Base-by-base conservation (phyloP, 208 protist genomes). In the Leishmania tropica region DNA sequence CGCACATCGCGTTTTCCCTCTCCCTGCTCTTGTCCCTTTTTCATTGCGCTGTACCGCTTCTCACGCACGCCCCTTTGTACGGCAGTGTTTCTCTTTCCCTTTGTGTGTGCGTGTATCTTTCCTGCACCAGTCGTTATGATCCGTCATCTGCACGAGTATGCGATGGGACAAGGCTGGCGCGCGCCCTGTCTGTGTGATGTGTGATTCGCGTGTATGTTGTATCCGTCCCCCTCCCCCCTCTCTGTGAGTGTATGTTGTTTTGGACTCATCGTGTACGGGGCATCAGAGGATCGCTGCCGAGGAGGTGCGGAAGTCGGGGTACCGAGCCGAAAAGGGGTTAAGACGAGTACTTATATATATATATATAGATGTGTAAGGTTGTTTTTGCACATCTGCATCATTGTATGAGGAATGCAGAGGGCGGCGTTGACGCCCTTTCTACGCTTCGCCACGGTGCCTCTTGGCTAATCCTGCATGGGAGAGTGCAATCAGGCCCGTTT, bases 11-110 rank as follows among this genome's bases (percentile, higher is more conserved):
- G 1, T 31, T 80, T 62, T 21, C 67, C 35, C 45, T 62, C 65
- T 71, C 80, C 45, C 51, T 71, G 75, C 45, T 56, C 54, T 68
- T 35, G 37, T 64, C 71, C 68, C 56, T 54, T 80, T 64, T 21
- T 54, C 76, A 24, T 4, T 62, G 31, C n/a, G 73, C 51, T 17
- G 47, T 5, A 15, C 73, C 13, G 31, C 62, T 2, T 40, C 62
- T 42, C 62, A 68, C 62, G 13, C 31, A 68, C 62, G 6, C 15
- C 31, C 19, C 45, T 15, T 31, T 21, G 31, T 19, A 51, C 42
- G 4, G 10, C 68, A 21, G 35, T 51, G 42, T 17, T 42, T 35
- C 8, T 74, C 47, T 31, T n/a, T 53, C 56, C 56, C 56, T 31
- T 11, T 31, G 56, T 21, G 65, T 72, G 31, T 48, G 35, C 3